phyloP scores from a whole-genome alignment of 2,329 filamentous ascomycete genomes.

The Fusarium aywerte region DNA sequence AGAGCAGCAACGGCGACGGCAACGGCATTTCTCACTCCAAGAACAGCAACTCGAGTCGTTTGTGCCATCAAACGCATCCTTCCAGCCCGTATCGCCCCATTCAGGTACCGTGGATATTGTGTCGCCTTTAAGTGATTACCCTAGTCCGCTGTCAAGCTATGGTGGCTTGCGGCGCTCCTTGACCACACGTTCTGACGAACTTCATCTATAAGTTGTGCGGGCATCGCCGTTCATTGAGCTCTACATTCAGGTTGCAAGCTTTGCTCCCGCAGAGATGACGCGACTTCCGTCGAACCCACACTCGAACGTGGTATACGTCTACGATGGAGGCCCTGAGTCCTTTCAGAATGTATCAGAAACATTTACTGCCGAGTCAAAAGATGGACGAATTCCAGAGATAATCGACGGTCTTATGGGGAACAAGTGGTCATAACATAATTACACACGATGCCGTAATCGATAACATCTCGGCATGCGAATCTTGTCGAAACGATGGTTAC shows the following conservation, averaged over 20 bases:
- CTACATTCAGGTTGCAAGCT: neutral
- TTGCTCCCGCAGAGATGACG: neutral
- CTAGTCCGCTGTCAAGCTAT: conserved; percentile 40
- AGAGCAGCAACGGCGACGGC: conserved; percentile 8
- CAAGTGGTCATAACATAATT: neutral
- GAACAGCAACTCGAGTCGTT: conserved; percentile 22
- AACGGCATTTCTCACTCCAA: conserved; percentile 27
- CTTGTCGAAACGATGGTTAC: neutral
- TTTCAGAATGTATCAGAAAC: neutral
- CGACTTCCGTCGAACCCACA: no score
- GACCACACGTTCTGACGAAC: conserved; percentile 44
- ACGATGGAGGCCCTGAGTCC: no score
- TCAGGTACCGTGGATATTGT: conserved; percentile 42
- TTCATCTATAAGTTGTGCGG: conserved; percentile 23
- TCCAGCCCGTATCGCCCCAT: conserved; percentile 25
- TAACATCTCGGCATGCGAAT: neutral
- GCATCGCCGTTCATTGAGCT: neutral
- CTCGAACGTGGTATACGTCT: neutral
- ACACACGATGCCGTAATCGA: neutral
- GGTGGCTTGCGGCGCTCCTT: conserved; percentile 40
- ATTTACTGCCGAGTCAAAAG: no score
- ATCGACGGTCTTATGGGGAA: neutral
- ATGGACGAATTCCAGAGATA: neutral
- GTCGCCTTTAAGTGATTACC: conserved; percentile 42
- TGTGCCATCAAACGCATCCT: conserved; percentile 20